Base-by-base conservation (phyloP, 169 alveolate species). In the Plasmodium gonderi region DNA sequence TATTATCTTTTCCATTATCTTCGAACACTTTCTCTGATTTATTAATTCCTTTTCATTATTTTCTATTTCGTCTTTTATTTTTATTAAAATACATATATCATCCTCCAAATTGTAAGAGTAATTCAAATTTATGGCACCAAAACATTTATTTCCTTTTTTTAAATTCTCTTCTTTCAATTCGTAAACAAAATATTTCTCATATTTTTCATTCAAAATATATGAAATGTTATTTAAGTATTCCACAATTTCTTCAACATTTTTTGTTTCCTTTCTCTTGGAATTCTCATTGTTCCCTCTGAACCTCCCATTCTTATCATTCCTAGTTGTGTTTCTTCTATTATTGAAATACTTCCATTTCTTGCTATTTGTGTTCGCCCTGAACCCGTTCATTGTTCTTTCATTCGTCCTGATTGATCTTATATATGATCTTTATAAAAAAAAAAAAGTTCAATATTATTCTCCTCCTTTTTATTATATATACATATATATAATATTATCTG, bases 151-250 rank as follows among this genome's bases (percentile, higher is more conserved):
- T 0, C 91, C 91, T 78, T 90, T 90, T 65, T 78, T 90, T 90
- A 90, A 26, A 45, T 90, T 90, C n/a, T 90, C 94, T 31, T 90
- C 94, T 40, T 31, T 90, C 45, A 90, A 9, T 51, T 90, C 94
- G 38, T 77, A 69, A 11, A 77, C 90, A 77, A 90, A 77, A 64
- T 90, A 90, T 45, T 90, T 90, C 29, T 90, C 94, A 90, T 90
- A 90, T 36, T 90, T 90, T 14, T 90, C 94, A 78, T 90, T 90
- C 36, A 90, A 76, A 38, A 90, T 90, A 40, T 90, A 90, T 1
- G 91, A 78, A 77, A 90, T 79, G 38, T 90, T 90, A 31, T 54
- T 67, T n/a, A 90, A 12, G 33, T 90, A 90, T 23, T 90, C 94
- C 11, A 45, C 7, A 44, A 90, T 67, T 29, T 90, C 94, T 44